These are phyloP conservation scores for Zalaria obscura DNA, from an alignment of 2,329 filamentous ascomycete genomes.

Conservation along the genomic window DNA sequence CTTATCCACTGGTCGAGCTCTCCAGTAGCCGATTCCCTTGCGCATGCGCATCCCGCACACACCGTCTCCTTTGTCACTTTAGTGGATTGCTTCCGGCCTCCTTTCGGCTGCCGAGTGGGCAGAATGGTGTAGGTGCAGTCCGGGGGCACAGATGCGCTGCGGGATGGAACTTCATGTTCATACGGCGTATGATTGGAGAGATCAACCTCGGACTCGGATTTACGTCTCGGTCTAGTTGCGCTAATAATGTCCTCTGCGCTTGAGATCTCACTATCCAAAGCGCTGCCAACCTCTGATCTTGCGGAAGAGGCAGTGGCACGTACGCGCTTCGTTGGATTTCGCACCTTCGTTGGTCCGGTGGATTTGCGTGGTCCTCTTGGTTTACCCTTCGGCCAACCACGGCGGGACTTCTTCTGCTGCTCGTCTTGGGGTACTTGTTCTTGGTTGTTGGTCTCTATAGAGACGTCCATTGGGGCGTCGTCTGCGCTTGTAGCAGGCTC, in stretches of 20 bases:
- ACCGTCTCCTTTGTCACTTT: slow-evolving; percentile 25
- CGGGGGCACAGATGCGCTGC: slow-evolving; percentile 2
- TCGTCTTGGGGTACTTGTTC: slow-evolving; percentile 14
- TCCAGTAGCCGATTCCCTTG: slow-evolving; percentile 35
- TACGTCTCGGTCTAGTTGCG: not conserved
- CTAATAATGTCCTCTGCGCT: slow-evolving; percentile 1
- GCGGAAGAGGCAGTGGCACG: slow-evolving; percentile 1
- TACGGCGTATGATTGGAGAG: too few species aligned
- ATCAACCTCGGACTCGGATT: slow-evolving; percentile 2
- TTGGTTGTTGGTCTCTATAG: not conserved
- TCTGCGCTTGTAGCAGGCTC: slow-evolving; percentile 19
- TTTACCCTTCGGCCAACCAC: slow-evolving; percentile 33
- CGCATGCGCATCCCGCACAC: slow-evolving; percentile 43
- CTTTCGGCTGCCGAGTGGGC: not conserved
- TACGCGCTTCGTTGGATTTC: slow-evolving; percentile 1
- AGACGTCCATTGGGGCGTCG: slow-evolving; percentile 15
- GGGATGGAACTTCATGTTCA: too few species aligned
- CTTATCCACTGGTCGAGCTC: slow-evolving; percentile 51
- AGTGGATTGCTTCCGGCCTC: slow-evolving; percentile 5
- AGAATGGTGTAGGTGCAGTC: slow-evolving; percentile 4
- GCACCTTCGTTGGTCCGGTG: slow-evolving; percentile 36
- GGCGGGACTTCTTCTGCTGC: slow-evolving; percentile 12
- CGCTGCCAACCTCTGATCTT: slow-evolving; percentile 1
- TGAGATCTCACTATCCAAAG: slow-evolving; percentile 1
- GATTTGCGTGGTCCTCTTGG: slow-evolving; percentile 20